Evolutionary conservation across 1,284 basidiomycete species (phyloP), one percentile per base, ranked within the genome.

Genomic region (Porogramme epimiltina): DNA sequence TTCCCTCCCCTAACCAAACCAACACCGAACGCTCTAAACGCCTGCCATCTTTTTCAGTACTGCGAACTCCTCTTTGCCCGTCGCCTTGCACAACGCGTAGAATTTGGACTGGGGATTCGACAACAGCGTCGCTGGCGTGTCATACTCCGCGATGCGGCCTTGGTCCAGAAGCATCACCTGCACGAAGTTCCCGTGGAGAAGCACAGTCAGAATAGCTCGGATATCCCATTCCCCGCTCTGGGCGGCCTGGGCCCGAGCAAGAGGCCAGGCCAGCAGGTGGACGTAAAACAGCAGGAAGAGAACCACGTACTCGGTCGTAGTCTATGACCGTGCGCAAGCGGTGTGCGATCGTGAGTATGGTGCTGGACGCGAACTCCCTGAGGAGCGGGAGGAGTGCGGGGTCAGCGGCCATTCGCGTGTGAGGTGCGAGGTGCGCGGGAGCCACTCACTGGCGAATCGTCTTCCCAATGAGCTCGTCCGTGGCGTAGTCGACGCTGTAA

Each of bases 101-200:
- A 95, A 95, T 58, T 80, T 82, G 33, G 89, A 89, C 20, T 74
- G 71, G 18, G 80, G 63, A 62, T 94, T 72, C 19, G 78, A 73
- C 22, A 97, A 77, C 40, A 96, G 75, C 11, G 73, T 75, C 6
- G 76, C 75, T 0, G 94, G 93, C 45, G 82, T 84, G 63, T 91
- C 92, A 62, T 87, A 94, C 65, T 96, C 93, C 2, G 85, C 77
- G 47, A 97, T 92, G 2, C 78, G 79, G 6, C 93, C 91, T 67
- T 93, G 82, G 55, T 95, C 92, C n/a, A 95, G 81, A 36, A 95
- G 77, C 84, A 95, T 91, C 38, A 91, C 84, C 87, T 90, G 47
- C 19, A 28, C 33, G 47, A 13, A 31, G n/a, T n/a, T 31, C 28
- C 28, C 28, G 28, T 8, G 23, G 19, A 22, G 26, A 28, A 39